Base-by-base conservation (phyloP, 1,284 basidiomycete genomes). In the Trichosporon asahii region DNA sequence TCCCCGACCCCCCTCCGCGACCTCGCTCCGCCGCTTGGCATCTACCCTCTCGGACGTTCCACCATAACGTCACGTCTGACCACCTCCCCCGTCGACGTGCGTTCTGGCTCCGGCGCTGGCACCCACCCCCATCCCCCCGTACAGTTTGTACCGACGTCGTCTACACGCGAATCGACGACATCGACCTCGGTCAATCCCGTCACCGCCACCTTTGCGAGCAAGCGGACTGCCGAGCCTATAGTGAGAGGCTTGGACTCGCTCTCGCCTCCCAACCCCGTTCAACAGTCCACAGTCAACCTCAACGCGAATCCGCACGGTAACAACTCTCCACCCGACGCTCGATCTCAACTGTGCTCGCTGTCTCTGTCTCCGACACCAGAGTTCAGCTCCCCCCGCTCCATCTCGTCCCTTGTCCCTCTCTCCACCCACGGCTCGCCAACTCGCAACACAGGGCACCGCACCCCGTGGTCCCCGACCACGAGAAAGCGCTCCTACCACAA, bases 331-430 rank as follows among this genome's bases (percentile, higher is more conserved):
- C n/a, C 12, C n/a, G 55, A 61, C 18, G 27, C 64, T 9, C 37
- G 23, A 1, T 46, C 64, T 3, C 21, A 40, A 6, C 40, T 27
- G 21, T 8, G 3, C 64, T 35, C 64, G 8, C 37, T 27, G 40
- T 65, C 64, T 18, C 64, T 44, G 15, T 61, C 57, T 1, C 57
- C 57, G 27, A 61, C 57, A 15, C 57, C 57, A 33, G 57, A 61
- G 18, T 33, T 66, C 31, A 31, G 49, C 46, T 55, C 29, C 6
- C 46, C 49, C 9, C 46, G 65, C 49, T 33, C 27, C 31, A 46
- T 66, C 29, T 66, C 65, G 44, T 55, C 46, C 15, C 65, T 66
- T 8, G 65, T 66, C 15, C 65, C 65, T 4, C 44, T 66, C n/a
- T 33, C 65, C 2, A 44, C 46, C 6, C 35, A 37, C 35, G 9